Evolutionary conservation across 306 rosid species (phyloP), one percentile per base, ranked within the genome.

Genomic region (Calophaca sinica): DNA sequence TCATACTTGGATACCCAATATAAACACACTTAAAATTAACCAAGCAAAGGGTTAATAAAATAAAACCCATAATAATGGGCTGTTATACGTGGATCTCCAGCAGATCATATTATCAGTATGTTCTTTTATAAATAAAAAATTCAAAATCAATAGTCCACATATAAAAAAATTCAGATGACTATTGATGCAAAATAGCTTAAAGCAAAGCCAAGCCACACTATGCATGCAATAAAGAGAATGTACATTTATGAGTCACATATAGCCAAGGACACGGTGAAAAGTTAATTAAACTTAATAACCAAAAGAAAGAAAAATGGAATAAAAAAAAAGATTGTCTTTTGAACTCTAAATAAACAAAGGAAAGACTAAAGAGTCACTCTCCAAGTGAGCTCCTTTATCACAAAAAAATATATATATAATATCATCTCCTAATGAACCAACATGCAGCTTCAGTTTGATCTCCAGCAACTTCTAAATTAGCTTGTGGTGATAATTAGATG

Each of bases 381-480:
- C 68, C 70, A 82, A 77, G 81, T 41, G 68, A 74, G 55, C 88
- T 66, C 71, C 79, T 67, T 80, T 59, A 70, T 62, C 82, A 76
- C 26, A 76, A 75, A 75, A 65, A 38, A 55, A 39, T n/a, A 15
- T 13, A n/a, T 7, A 29, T 14, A 63, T 41, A 68, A 29, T 15
- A 57, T 69, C 50, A 76, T 63, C 76, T 51, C 33, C 76, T 53
- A 53, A 60, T 39, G 55, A 55, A 55, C 46, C 79, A 55, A 50
- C 42, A 42, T 55, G 8, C 49, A 63, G 52, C 69, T 71, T 77
- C 31, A 61, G 65, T 76, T 76, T 64, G 33, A 78, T 72, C 76
- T 72, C 79, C 77, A 79, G 54, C 65, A 76, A 55, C 81, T 77
- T 82, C 82, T 77, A 72, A 66, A 82, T 84, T 80, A 80, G 73